Conservation (phyloP, 2,329 filamentous ascomycete genomes). For the Davidsoniella australis region DNA sequence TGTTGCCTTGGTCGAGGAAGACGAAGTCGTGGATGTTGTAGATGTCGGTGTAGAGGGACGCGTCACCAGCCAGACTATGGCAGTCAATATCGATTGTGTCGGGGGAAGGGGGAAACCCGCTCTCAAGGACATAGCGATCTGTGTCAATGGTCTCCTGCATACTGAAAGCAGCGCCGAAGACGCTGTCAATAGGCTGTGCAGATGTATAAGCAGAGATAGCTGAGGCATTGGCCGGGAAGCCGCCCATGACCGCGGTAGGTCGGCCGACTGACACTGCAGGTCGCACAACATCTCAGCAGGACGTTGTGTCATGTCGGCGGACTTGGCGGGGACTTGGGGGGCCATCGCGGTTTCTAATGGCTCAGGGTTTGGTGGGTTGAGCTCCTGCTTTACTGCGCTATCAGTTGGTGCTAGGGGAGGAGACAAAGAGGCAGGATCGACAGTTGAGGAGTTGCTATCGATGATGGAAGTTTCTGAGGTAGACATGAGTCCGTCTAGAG, state of each 20-base stretch:
- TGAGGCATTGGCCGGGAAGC: conserved; percentile 2
- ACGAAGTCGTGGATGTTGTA: conserved; percentile 37
- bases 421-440: conserved; percentile 45
- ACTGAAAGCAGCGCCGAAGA: conserved; percentile 54
- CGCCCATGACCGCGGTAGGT: conserved; percentile 28
- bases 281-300: conserved; percentile 99
- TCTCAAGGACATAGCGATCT: conserved; percentile 64
- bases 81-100: conserved; percentile 46
- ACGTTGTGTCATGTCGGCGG: conserved; percentile 98
- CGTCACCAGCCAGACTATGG: conserved; percentile 50
- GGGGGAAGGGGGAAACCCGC: conserved; percentile 59
- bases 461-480: conserved; percentile 9
- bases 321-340: conserved; percentile 22
- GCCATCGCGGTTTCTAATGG: conserved; percentile 10
- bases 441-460: conserved; percentile 26
- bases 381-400: conserved; percentile 8
- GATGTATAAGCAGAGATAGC: conserved; percentile 25
- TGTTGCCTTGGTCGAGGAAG: conserved; percentile 32
- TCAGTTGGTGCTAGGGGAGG: conserved; percentile 36
- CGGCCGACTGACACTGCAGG: conserved; percentile 98
- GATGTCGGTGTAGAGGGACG: conserved; percentile 29
- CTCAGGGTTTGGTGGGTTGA: conserved; percentile 14
- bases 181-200: conserved; percentile 45
- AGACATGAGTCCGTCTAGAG: conserved; percentile 18
- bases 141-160: conserved; percentile 49